Base-by-base conservation (phyloP, 768 basidiomycete species). In the Tulasnella sp. region DNA sequence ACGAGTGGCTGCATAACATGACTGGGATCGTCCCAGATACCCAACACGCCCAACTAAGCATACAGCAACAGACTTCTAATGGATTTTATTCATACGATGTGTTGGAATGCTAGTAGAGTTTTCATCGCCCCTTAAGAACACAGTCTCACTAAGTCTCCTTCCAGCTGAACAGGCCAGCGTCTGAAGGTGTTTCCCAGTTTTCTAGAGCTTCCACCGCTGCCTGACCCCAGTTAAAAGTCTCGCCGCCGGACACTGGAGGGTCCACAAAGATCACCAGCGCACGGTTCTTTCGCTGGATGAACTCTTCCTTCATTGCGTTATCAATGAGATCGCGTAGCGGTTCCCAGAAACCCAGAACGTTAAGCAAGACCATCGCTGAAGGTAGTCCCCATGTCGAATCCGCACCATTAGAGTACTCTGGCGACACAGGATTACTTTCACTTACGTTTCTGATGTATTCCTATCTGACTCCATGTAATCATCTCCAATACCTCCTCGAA, bases 401-500 rank as follows among this genome's bases (percentile, higher is more conserved):
- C 10, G 19, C n/a, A 7, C 2, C 15, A 1, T 51, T 23, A 51
- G 24, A 4, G 5, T 29, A 13, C 11, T 11, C 2, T 17, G 34
- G 27, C 17, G 2, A n/a, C 13, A 17, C 19, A 17, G 1, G 9
- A 2, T 38, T 21, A 53, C 13, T 8, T 15, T 9, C 4, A 64
- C 80, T 63, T 68, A 88, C 88, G 88, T 73, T 91, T 91, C 56
- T 80, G 77, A 68, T 92, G 88, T 44, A 94, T 85, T 19, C 86
- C 86, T 4, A 96, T 70, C 67, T 97, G 95, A 19, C 88, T 88
- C 95, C 95, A 99, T 0, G 94, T 96, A 13, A 84, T 80, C 63
- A 89, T 93, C 71, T 98, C 95, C 27, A 96, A 71, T n/a, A 90
- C 73, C 79, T 97, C 95, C 72, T 99, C 96, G 64, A 91, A 89